phyloP scores from a whole-genome alignment of 495 filamentous ascomycete species.

The Daldinia grandis region DNA sequence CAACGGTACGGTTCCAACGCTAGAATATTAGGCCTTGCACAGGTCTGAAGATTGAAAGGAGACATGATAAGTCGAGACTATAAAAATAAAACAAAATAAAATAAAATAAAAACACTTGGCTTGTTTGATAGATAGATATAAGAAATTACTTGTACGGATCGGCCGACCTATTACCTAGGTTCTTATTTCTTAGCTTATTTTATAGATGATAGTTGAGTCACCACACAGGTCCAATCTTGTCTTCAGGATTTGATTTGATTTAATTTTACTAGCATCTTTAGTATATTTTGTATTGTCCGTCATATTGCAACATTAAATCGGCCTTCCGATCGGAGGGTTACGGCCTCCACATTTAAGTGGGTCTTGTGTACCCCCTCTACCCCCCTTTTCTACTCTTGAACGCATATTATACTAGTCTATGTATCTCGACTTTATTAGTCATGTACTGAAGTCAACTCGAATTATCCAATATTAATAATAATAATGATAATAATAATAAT shows the following conservation, averaged over 20 bases:
- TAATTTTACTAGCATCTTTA: constrained; percentile 2
- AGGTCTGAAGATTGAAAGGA: constrained; percentile 78
- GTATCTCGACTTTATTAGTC: not conserved
- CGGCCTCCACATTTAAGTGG: not conserved
- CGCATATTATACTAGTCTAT: constrained; percentile 19
- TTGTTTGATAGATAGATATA: not conserved
- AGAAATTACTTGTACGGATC: not conserved
- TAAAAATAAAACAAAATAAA: not conserved
- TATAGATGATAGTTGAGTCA: constrained; percentile 8
- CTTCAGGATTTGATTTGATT: not conserved
- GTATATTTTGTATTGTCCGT: constrained; percentile 5
- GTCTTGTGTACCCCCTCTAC: not conserved
- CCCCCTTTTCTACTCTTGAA: constrained; percentile 1
- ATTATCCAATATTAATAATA: no score
- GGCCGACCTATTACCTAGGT: not conserved
- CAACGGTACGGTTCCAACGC: constrained; percentile 84
- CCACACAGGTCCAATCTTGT: not conserved
- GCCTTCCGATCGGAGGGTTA: constrained; percentile 44
- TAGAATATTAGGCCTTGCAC: constrained; percentile 84
- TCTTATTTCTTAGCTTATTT: not conserved
- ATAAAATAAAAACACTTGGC: not conserved
- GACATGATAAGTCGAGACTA: constrained; percentile 48
- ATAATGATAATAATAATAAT: no score
- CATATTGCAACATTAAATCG: constrained; percentile 16
- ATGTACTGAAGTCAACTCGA: not conserved